phyloP scores from a whole-genome alignment of 2,329 filamentous ascomycete genomes.

The Ophiostoma sp. region DNA sequence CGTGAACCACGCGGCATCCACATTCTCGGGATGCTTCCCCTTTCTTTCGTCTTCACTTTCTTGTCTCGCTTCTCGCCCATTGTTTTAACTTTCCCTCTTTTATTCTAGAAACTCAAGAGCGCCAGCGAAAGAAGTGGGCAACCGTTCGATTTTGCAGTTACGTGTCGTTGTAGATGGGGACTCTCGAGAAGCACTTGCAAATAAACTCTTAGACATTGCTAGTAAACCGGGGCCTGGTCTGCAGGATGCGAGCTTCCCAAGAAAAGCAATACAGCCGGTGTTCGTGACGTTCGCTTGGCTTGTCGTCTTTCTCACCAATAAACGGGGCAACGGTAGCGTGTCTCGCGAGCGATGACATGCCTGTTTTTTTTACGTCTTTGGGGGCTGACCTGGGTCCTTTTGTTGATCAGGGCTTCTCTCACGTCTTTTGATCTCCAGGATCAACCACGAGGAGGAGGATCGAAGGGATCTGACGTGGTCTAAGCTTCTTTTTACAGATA shows the following conservation, averaged over 20 bases:
- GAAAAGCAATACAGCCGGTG: constrained; percentile 7
- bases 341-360: not conserved
- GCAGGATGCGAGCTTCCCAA: constrained; percentile 3
- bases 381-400: not conserved
- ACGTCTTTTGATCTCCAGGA: not conserved
- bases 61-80: not conserved
- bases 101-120: not conserved
- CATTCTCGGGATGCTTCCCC: not conserved
- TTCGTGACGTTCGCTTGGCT: not conserved
- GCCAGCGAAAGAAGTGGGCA: not conserved
- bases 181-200: not conserved
- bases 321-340: not conserved
- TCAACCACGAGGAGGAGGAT: not conserved
- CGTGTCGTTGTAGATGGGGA: not conserved
- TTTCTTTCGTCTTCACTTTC: not conserved
- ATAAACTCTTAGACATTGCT: not conserved
- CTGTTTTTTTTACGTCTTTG: not conserved
- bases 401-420: not conserved
- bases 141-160: not conserved
- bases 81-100: not conserved
- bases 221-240: not conserved
- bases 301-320: not conserved
- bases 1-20: not conserved
- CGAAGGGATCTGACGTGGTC: not conserved
- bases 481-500: not conserved